These are phyloP conservation scores for Pseudocercospora eumusae DNA, from an alignment of 2,329 filamentous ascomycete species.

Conservation along the genomic window DNA sequence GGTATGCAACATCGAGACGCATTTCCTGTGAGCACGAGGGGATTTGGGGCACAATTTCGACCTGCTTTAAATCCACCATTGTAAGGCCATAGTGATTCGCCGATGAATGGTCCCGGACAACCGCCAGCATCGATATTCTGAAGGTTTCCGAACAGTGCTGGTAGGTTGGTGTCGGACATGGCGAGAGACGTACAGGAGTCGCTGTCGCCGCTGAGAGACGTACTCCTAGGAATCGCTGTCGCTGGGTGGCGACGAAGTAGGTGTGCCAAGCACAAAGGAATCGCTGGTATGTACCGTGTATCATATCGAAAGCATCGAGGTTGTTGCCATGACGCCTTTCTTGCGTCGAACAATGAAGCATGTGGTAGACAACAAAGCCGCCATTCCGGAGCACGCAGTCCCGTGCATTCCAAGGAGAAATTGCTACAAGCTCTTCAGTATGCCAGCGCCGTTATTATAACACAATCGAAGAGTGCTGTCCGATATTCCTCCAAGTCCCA, in stretches of 20 bases:
- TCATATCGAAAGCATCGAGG: neutral
- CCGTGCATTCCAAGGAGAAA: neutral
- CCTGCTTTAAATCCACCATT: slow-evolving; percentile 30
- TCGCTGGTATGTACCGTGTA: neutral
- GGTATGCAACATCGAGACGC: slow-evolving; percentile 70
- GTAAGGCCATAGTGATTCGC: slow-evolving; percentile 29
- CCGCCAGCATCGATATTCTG: slow-evolving; percentile 29
- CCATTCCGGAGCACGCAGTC: neutral
- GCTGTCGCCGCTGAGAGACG: neutral
- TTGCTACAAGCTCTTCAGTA: too few relatives aligned
- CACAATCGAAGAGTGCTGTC: too few relatives aligned
- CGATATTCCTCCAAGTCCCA: neutral
- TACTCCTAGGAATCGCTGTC: neutral
- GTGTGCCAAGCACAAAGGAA: neutral
- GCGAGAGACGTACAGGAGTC: neutral
- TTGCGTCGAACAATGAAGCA: neutral
- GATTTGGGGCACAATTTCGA: slow-evolving; percentile 34
- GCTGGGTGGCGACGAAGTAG: neutral
- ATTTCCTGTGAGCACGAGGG: slow-evolving; percentile 24
- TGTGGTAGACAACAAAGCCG: neutral
- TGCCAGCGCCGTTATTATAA: too few relatives aligned
- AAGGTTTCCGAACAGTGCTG: slow-evolving; percentile 9
- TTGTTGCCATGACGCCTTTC: slow-evolving; percentile 1
- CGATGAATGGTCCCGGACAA: slow-evolving; percentile 35
- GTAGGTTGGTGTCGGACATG: neutral